Evolutionary conservation across 495 filamentous ascomycete genomes (phyloP), one percentile per base, ranked within the genome.

Genomic region (Gamarada debralockiae): DNA sequence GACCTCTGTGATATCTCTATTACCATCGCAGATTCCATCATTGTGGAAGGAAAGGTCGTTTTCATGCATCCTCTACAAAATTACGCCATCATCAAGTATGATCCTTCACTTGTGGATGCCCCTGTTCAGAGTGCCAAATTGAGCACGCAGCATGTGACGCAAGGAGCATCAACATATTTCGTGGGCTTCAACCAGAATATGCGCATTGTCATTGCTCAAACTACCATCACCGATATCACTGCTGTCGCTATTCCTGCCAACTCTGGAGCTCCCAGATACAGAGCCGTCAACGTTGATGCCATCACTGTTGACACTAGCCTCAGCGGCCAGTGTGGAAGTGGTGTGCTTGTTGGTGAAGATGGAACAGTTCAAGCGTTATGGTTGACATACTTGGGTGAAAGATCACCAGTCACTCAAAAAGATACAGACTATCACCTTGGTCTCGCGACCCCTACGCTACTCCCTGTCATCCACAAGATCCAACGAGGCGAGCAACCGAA

Each of bases 51-150:
- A 53, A 96, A 95, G 67, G 87, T 99, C 14, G 75, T 96, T 18
- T 99, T 99, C 75, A 77, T 99, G 72, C 93, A 99, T 67, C 93
- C 93, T n/a, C 74, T 97, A 25, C 95, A 97, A 64, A 99, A 99
- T 67, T 99, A 97, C 70, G 86, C 85, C 55, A 86, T 99, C 60
- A 80, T 99, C 50, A 87, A 95, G 68, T 99, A 97, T 64, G 93
- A 99, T 67, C 87, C 95, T 2, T 83, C 78, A 29, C 81, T 99
- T 1, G 95, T 97, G 39, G 80, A 95, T 59, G 93, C 95, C 6
- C 92, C 95, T 4, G 90, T 99, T 18, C 76, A 95, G 68, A 92
- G 85, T 59, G 92, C 93, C 20, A 87, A 78, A 62, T 80, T 99
- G 44, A 86, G 90, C 61, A 79, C 74, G 14, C 79, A 90, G 50